Evolutionary conservation across 2,329 filamentous ascomycete species (phyloP), one percentile per base, ranked within the genome.

Genomic region (Colletotrichum siamense): DNA sequence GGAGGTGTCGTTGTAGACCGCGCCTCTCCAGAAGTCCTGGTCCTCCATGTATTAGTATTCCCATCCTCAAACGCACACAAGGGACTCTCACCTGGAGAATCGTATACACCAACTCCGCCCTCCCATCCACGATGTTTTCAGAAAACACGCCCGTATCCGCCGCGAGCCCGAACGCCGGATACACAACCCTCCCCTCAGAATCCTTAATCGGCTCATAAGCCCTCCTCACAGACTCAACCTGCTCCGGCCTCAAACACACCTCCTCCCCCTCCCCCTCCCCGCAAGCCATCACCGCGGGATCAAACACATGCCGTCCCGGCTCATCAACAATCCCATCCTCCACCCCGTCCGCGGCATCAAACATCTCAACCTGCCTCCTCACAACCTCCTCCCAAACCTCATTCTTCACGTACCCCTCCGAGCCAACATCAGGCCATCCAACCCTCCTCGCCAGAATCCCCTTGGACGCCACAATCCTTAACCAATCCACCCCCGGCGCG

Each of bases 331-430:
- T 88, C 22, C 84, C 86, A 75, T 91, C 89, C 5, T 80, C 73
- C 8, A 88, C 82, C 2, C 89, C 89, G 78, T 91, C 89, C 52
- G 87, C 81, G 5, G 72, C 81, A 79, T 91, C 90, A 78, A 32
- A 22, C 57, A 62, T 62, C 28, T 28, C 57, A n/a, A 30, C 10
- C 57, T 62, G 26, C 28, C 18, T 30, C 57, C 24, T 13, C 57
- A 32, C 57, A 28, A 62, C n/a, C 57, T 28, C 57, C 57, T 13
- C 30, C 57, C 90, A 91, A 79, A 91, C 89, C 83, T 67, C 59
- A 10, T 81, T 26, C 78, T 81, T 2, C 2, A 83, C 81, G 86
- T 75, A 87, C 83, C 1, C 85, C 80, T 2, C 85, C 83, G 52
- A 88, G 83, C 78, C 90, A 90, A 81, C 87, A 88, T 62, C 57